phyloP scores from a whole-genome alignment of 441 rosid species.

The Aquilaria agallochum region DNA sequence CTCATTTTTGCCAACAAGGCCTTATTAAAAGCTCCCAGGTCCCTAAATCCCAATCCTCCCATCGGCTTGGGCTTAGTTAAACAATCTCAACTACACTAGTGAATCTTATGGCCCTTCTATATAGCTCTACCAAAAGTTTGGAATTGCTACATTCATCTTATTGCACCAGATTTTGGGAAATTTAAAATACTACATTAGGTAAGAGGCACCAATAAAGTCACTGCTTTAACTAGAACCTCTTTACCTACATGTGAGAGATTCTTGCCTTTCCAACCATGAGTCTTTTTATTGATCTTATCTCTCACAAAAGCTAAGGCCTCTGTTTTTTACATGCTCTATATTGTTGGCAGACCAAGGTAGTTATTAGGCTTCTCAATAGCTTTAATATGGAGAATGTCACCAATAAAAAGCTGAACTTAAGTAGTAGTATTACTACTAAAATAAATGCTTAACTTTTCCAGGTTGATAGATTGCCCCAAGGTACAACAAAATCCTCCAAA shows the following conservation, averaged over 20 bases:
- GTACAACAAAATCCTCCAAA: neutral
- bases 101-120: neutral
- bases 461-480: neutral
- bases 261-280: neutral
- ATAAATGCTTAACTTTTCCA: neutral
- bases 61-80: neutral
- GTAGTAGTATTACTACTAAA: neutral
- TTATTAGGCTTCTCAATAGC: neutral
- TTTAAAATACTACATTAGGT: neutral
- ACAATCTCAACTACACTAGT: neutral
- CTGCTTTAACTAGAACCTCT: neutral
- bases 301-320: slow-evolving; percentile 7
- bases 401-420: neutral
- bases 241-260: neutral
- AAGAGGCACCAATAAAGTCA: neutral
- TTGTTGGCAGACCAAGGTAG: neutral
- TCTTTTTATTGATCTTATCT: slow-evolving; percentile 19
- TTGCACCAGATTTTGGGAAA: too few species aligned
- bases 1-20: too few species aligned
- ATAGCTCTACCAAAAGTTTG: neutral
- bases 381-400: neutral
- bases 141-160: neutral
- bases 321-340: neutral
- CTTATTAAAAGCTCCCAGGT: neutral
- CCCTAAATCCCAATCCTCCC: neutral